Evolutionary conservation across 306 rosid genomes (phyloP).

Genomic region (Castanea mollissima): DNA sequence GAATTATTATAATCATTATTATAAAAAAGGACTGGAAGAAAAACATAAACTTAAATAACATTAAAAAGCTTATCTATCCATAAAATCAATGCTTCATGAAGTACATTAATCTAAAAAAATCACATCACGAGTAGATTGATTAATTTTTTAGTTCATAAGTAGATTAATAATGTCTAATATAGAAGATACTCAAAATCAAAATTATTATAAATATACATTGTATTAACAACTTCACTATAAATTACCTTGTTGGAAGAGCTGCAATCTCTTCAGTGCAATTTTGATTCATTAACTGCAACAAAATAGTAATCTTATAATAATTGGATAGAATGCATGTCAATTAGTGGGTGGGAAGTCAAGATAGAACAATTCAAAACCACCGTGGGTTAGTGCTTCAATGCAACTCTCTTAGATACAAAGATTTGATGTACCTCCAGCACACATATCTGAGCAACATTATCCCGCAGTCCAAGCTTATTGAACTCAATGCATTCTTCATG

Average conservation of each 20-base stretch:
- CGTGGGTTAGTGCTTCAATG: not conserved
- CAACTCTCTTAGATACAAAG: not conserved
- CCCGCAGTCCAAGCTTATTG: conserved; percentile 88
- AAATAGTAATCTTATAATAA: conserved; percentile 13
- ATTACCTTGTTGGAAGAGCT: conserved; percentile 55
- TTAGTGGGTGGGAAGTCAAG: not conserved
- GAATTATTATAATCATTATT: not conserved
- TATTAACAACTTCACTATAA: not conserved
- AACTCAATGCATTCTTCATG: conserved; percentile 83
- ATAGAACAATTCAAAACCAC: not conserved
- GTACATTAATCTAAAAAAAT: too few species aligned
- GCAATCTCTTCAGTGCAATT: conserved; percentile 27
- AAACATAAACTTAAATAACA: not conserved
- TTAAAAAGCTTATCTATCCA: not conserved
- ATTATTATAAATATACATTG: not conserved
- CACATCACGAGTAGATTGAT: too few species aligned
- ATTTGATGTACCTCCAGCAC: conserved; percentile 68
- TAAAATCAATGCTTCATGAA: not conserved
- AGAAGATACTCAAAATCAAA: conserved; percentile 1
- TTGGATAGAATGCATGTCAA: conserved; percentile 8
- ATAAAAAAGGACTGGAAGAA: not conserved
- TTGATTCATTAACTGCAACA: conserved; percentile 49
- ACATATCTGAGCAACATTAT: conserved; percentile 91
- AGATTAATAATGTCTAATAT: not conserved
- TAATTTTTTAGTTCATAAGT: not conserved